Evolutionary conservation across 1,139 yeast genomes (phyloP), one percentile per base, ranked within the genome.

Genomic region (Kurtzmaniella quercitrusa): DNA sequence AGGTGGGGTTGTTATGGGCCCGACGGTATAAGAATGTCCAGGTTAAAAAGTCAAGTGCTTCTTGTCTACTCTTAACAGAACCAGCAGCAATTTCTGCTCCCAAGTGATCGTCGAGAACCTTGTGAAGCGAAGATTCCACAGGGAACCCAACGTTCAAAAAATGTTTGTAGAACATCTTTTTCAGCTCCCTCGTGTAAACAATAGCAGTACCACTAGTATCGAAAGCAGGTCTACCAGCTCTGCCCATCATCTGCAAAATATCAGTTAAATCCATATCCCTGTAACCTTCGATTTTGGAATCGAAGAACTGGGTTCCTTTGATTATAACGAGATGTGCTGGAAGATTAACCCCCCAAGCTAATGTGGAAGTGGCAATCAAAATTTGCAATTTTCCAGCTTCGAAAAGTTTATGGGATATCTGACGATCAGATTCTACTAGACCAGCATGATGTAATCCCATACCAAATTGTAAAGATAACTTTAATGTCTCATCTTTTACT

Each of bases 391-490:
- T 90, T 47, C 88, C 89, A 27, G 76, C 70, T 53, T 90, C 95
- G 64, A 93, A 93, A 33, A 93, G 66, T 52, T 81, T 82, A 60
- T 94, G 98, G 3, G 96, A 83, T 38, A 91, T 80, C 53, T 82
- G 81, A 54, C 99, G 80, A 60, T 93, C 99, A 37, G 85, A 77
- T 52, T 90, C 96, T 16, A 89, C 95, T 44, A 93, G 72, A 63
- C 99, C 98, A 37, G 99, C 98, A 72, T 93, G 99, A 69, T 93
- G 98, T 43, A 93, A 73, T 0, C 96, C 99, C 64, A 94, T 91
- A 48, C 98, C 98, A 63, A 91, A 94, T 57, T 91, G 98, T 48
- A 94, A 66, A 0, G 97, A 78, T 40, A 93, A 66, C 53, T 79
- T 79, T 46, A 94, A 72, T 1, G 98, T 90, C 34, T 93, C 98